Evolutionary conservation across 1,284 basidiomycete species (phyloP).

Genomic region (Peniophora sp.): DNA sequence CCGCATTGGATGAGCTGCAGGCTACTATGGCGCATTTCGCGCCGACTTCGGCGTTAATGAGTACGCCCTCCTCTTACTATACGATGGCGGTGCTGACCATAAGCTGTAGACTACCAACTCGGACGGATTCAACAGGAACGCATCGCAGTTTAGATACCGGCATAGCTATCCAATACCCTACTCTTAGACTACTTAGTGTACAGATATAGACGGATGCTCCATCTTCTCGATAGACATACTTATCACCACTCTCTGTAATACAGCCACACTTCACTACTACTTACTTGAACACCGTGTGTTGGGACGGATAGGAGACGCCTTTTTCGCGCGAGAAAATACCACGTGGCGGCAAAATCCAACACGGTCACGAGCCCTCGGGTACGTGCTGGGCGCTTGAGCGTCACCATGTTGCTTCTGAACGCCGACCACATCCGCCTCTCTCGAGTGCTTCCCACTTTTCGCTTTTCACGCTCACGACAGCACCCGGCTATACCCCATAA

Average conservation of each 20-base stretch:
- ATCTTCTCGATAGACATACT: too few relatives aligned
- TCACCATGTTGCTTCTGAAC: neutral
- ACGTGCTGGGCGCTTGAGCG: neutral
- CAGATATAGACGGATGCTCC: neutral
- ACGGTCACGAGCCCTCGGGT: constrained; percentile 1
- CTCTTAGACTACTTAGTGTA: neutral
- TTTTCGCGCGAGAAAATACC: too few relatives aligned
- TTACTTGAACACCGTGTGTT: too few relatives aligned
- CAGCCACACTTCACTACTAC: too few relatives aligned
- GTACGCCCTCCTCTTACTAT: constrained; percentile 4
- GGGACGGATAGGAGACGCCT: too few relatives aligned
- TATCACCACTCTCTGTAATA: too few relatives aligned
- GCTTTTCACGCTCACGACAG: neutral
- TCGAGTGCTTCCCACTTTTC: neutral
- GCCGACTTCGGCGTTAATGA: constrained; percentile 10
- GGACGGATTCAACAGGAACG: constrained; percentile 12
- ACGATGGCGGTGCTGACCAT: neutral
- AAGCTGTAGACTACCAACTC: constrained; percentile 5
- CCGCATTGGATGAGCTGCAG: constrained; percentile 9
- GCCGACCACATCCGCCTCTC: too few relatives aligned
- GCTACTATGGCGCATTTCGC: constrained; percentile 9
- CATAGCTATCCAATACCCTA: neutral
- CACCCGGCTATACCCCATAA: neutral
- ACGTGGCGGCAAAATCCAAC: constrained; percentile 3
- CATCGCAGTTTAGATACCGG: constrained; percentile 5